A percentile compares a stretch with the other conserved stretches of the same genome.
These are phyloP conservation scores for Phytophthora sojae DNA, from an alignment of 352 stramenopile species.

Conservation along the genomic window DNA sequence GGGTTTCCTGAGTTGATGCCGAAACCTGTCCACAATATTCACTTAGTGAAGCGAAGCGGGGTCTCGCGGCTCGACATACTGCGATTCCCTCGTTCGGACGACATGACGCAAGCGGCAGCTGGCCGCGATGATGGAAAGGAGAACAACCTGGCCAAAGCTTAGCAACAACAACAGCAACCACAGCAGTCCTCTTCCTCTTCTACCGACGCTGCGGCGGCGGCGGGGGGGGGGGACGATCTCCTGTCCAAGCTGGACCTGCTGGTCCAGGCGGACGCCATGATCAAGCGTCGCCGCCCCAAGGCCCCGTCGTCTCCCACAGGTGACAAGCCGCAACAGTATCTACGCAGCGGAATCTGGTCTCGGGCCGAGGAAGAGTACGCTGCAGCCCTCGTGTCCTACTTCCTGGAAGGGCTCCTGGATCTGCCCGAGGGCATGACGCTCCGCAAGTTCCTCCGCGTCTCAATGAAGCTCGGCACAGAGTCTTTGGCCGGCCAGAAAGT, in stretches of 20 bases:
- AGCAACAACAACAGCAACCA: neutral
- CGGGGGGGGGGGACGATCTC: conserved; percentile 39
- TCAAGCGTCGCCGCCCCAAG: conserved; percentile 41
- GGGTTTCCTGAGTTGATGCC: too few relatives aligned
- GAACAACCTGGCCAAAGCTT: too few relatives aligned
- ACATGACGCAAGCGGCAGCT: conserved; percentile 11
- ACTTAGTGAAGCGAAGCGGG: too few relatives aligned
- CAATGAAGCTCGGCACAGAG: conserved; percentile 78
- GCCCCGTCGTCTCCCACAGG: conserved; percentile 10
- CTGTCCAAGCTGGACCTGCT: conserved; percentile 68
- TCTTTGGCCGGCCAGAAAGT: conserved; percentile 65
- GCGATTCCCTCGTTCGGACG: neutral
- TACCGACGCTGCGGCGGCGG: conserved; percentile 10
- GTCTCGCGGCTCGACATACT: too few relatives aligned
- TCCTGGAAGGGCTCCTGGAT: conserved; percentile 60
- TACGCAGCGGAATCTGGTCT: conserved; percentile 72
- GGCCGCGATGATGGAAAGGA: conserved; percentile 6
- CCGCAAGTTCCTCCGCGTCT: conserved; percentile 76
- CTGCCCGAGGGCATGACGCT: conserved; percentile 67
- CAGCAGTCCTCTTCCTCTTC: too few relatives aligned
- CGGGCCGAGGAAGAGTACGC: conserved; percentile 73
- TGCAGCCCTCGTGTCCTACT: conserved; percentile 68
- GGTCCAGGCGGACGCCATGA: conserved; percentile 75
- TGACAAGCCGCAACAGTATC: conserved; percentile 28
- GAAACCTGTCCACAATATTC: too few relatives aligned